Conservation (phyloP, 495 filamentous ascomycete genomes). For the Letharia lupina region DNA sequence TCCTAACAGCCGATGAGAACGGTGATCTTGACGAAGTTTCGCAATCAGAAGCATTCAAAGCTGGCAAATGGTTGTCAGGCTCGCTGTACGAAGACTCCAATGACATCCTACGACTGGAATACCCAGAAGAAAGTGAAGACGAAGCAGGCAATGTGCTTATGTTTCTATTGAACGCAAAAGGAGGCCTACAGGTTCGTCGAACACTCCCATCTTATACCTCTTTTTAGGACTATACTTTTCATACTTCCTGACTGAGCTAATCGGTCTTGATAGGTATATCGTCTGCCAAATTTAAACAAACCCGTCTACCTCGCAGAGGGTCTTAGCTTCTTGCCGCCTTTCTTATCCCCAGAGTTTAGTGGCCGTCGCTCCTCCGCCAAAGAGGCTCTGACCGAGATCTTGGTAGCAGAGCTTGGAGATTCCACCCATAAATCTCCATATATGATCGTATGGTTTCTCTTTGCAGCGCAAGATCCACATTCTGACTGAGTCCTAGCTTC, state of each 20-base stretch:
- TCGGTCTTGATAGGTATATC: constrained; percentile 32
- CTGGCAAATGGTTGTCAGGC: constrained; percentile 66
- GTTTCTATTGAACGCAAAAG: constrained; percentile 63
- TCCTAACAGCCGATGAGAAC: constrained; percentile 66
- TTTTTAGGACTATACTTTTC: neutral
- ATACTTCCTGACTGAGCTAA: constrained; percentile 6
- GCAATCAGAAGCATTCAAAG: constrained; percentile 43
- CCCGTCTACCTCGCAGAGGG: constrained; percentile 58
- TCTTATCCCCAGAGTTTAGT: constrained; percentile 60
- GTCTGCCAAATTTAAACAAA: constrained; percentile 44
- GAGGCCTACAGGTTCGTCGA: constrained; percentile 63
- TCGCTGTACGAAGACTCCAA: constrained; percentile 66
- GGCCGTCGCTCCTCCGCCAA: constrained; percentile 59
- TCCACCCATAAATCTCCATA: constrained; percentile 58
- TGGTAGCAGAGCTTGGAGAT: constrained; percentile 81
- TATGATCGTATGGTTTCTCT: constrained; percentile 54
- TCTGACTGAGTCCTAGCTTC: constrained; percentile 44
- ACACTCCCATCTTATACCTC: neutral
- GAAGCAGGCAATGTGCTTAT: constrained; percentile 47
- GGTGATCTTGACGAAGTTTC: constrained; percentile 82
- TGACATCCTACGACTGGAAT: constrained; percentile 43
- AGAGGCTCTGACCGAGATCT: constrained; percentile 64
- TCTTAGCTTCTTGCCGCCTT: constrained; percentile 67
- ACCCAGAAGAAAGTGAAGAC: constrained; percentile 35
- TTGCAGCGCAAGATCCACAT: neutral